Conservation (phyloP, 139 green algal species). For the Chlorella sp. region DNA sequence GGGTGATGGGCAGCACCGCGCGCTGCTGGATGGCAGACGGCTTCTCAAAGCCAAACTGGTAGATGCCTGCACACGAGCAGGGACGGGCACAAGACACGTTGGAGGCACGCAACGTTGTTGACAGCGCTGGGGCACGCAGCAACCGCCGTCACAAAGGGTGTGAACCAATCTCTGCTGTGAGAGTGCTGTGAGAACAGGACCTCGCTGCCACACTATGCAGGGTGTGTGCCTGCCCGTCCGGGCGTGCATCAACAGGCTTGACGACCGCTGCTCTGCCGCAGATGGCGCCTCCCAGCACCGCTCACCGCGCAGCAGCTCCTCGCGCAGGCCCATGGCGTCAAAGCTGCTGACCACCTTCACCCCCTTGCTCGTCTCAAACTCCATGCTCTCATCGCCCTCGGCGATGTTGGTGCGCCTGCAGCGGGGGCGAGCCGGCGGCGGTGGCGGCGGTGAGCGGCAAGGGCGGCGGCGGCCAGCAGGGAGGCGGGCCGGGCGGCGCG, state of each 20-base stretch:
- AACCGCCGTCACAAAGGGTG: too few species aligned
- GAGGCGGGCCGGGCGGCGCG: neutral
- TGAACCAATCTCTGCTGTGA: too few species aligned
- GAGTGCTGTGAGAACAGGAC: too few species aligned
- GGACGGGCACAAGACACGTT: too few species aligned
- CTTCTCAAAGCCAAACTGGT: constrained; percentile 97
- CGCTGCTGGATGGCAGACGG: constrained; percentile 99
- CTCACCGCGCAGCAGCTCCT: constrained; percentile 85
- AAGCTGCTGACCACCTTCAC: constrained; percentile 87
- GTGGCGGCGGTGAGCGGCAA: neutral
- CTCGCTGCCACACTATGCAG: too few species aligned
- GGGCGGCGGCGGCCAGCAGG: neutral
- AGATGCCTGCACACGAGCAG: constrained; percentile 70
- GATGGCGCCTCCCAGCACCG: too few species aligned
- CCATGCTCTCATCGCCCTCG: constrained; percentile 39
- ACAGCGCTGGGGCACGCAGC: too few species aligned
- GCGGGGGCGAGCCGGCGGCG: neutral
- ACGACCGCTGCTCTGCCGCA: too few species aligned
- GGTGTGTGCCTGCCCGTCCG: too few species aligned
- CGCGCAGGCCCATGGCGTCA: constrained; percentile 91
- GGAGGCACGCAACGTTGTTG: too few species aligned
- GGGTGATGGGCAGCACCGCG: constrained; percentile 90
- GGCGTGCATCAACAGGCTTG: too few species aligned
- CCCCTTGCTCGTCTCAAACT: constrained; percentile 85
- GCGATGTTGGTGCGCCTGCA: constrained; percentile 3